A percentile compares a stretch with the other conserved stretches of the same genome.
Evolutionary conservation across 768 basidiomycete genomes (phyloP).

Genomic region (Pleurotus eryngii): DNA sequence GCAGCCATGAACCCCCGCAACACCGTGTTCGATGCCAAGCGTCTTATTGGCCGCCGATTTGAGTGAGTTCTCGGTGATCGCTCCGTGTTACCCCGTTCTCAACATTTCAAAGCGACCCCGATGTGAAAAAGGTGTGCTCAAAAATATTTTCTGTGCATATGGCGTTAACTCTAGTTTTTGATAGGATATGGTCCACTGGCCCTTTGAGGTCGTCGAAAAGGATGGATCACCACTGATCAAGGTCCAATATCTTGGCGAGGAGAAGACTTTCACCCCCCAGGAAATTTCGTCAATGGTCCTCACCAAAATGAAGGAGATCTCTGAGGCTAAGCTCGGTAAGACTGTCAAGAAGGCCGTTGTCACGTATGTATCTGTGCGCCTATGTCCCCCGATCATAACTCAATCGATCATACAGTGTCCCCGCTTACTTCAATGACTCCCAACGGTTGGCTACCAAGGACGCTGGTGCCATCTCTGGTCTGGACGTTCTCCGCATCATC

Average conservation of each 20-base stretch:
- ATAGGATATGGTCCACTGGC: conserved; percentile 93
- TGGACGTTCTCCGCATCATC: conserved; percentile 97
- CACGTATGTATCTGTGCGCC: conserved; percentile 57
- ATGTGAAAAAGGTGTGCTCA: conserved; percentile 44
- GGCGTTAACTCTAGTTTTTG: neutral
- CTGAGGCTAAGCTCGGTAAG: conserved; percentile 91
- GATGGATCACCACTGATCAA: conserved; percentile 84
- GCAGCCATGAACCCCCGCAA: conserved; percentile 98
- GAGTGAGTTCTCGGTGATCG: conserved; percentile 21
- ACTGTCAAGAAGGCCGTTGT: conserved; percentile 88
- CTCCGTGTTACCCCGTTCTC: neutral
- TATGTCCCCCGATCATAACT: conserved; percentile 10
- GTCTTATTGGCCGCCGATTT: conserved; percentile 93
- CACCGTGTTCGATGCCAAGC: conserved; percentile 97
- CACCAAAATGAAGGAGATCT: conserved; percentile 97
- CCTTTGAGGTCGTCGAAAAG: conserved; percentile 87
- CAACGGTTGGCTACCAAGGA: conserved; percentile 99
- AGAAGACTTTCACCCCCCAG: conserved; percentile 94
- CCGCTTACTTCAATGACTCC: conserved; percentile 99
- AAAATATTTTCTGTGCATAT: neutral
- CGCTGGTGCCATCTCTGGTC: conserved; percentile 89
- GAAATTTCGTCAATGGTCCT: conserved; percentile 99
- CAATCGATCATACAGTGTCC: conserved; percentile 50
- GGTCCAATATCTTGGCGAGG: conserved; percentile 91
- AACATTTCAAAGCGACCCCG: conserved; percentile 27